phyloP scores from a whole-genome alignment of 2,329 filamentous ascomycete species.

The Amesomyces nigricolor region DNA sequence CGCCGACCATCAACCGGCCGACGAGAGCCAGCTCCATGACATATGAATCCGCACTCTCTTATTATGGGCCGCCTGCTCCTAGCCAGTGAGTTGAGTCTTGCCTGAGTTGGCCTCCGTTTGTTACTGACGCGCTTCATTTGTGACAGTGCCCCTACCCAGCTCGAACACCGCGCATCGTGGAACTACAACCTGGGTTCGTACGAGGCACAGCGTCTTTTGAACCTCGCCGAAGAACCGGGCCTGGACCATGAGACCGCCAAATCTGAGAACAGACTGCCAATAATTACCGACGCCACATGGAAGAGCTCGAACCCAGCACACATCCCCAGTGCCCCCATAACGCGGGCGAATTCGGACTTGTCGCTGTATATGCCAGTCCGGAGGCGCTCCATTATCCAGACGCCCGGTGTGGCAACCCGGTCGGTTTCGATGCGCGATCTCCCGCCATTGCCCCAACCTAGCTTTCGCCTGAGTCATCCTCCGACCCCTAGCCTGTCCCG shows the following conservation, averaged over 20 bases:
- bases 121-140: conserved; percentile 13
- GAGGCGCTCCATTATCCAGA: conserved; percentile 44
- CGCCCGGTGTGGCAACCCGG: conserved; percentile 46
- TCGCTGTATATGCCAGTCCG: conserved; percentile 45
- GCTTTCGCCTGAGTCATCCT: conserved; percentile 36
- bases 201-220: conserved; percentile 40
- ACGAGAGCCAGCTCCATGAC: conserved; percentile 33
- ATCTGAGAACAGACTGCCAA: conserved; percentile 33
- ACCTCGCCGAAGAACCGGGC: conserved; percentile 33
- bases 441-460: conserved; percentile 28
- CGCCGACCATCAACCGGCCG: conserved; percentile 23
- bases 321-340: conserved; percentile 29
- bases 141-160: conserved; percentile 29
- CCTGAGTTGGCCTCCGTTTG: neutral
- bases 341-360: conserved; percentile 42
- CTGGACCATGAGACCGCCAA: conserved; percentile 32
- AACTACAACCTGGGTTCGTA: conserved; percentile 42
- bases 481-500: conserved; percentile 36
- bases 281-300: conserved; percentile 33
- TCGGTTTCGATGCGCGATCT: conserved; percentile 25
- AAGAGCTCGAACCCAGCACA: conserved; percentile 34
- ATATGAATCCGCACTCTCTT: conserved; percentile 28
- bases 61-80: conserved; percentile 26
- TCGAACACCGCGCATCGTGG: conserved; percentile 35
- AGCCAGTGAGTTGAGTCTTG: conserved; percentile 27